Conservation (phyloP, 177 flowering plant genomes). For the Vitis hybrid region DNA sequence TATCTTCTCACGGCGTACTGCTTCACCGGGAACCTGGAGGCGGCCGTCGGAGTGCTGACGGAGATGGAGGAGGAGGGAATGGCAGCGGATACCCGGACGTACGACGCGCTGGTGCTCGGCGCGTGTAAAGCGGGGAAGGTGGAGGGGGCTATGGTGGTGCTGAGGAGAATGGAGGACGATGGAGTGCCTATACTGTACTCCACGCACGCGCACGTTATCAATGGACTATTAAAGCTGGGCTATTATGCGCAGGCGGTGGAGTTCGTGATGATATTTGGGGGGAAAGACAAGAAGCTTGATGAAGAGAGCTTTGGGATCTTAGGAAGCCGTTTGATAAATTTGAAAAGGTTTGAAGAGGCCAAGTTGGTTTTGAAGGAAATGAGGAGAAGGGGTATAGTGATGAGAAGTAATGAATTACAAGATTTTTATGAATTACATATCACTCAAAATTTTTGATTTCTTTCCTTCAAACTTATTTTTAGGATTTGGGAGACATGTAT, state of each 20-base stretch:
- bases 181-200: conserved; percentile 39
- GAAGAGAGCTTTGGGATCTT: conserved; percentile 46
- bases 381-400: conserved; percentile 35
- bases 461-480: no score
- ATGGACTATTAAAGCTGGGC: conserved; percentile 35
- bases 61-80: conserved; percentile 43
- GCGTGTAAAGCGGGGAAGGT: conserved; percentile 60
- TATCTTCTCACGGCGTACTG: conserved; percentile 44
- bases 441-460: no score
- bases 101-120: conserved; percentile 71
- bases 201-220: conserved; percentile 48
- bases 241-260: conserved; percentile 47
- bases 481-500: no score
- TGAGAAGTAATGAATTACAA: conserved; percentile 28
- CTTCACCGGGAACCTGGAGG: conserved; percentile 32
- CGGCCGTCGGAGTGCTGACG: conserved; percentile 32
- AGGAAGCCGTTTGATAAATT: conserved; percentile 30
- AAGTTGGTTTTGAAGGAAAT: conserved; percentile 52
- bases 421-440: conserved; percentile 13
- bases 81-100: conserved; percentile 47
- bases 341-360: conserved; percentile 38
- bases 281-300: conserved; percentile 46
- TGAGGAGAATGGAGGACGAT: conserved; percentile 62
- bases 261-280: conserved; percentile 49
- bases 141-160: conserved; percentile 48